A percentile compares a stretch with the other conserved stretches of the same genome.
These are phyloP conservation scores for Pestalotiopsis sp. DNA, from an alignment of 2,329 filamentous ascomycete species.

Conservation along the genomic window DNA sequence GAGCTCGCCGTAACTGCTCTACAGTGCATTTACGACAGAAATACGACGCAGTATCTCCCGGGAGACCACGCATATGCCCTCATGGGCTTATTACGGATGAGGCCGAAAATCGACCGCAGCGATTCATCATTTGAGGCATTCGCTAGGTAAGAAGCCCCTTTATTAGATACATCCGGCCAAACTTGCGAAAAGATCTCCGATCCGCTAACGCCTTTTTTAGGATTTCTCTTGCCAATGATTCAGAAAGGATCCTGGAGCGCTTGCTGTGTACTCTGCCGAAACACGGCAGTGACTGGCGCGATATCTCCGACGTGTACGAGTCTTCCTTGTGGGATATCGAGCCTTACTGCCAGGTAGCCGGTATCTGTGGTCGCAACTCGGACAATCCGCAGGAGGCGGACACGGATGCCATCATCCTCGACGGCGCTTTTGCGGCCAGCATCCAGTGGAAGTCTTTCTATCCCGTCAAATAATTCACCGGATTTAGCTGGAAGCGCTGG, in stretches of 20 bases:
- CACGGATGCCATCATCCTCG: slow-evolving; percentile 36
- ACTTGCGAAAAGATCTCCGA: not conserved
- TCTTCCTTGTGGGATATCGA: slow-evolving; percentile 37
- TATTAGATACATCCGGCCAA: not conserved
- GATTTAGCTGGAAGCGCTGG: not conserved
- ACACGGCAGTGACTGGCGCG: slow-evolving; percentile 28
- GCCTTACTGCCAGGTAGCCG: slow-evolving; percentile 35
- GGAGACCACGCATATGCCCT: not conserved
- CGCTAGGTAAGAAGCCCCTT: not conserved
- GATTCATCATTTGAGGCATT: not conserved
- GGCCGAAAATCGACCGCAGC: not conserved
- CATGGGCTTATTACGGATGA: not conserved
- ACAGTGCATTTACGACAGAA: slow-evolving; percentile 29
- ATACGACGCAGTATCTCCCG: not conserved
- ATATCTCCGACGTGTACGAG: slow-evolving; percentile 35
- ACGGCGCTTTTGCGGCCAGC: slow-evolving; percentile 33
- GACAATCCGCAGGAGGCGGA: slow-evolving; percentile 14
- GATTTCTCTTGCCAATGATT: not conserved
- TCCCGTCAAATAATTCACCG: slow-evolving; percentile 12
- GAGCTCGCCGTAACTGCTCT: slow-evolving; percentile 34
- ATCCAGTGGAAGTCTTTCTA: slow-evolving; percentile 36
- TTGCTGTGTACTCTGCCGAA: slow-evolving; percentile 33
- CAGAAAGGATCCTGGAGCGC: slow-evolving; percentile 35
- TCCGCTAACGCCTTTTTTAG: not conserved
- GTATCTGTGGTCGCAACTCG: slow-evolving; percentile 21